Conservation (phyloP, 345 rosid genomes). For the Mangifera indica region DNA sequence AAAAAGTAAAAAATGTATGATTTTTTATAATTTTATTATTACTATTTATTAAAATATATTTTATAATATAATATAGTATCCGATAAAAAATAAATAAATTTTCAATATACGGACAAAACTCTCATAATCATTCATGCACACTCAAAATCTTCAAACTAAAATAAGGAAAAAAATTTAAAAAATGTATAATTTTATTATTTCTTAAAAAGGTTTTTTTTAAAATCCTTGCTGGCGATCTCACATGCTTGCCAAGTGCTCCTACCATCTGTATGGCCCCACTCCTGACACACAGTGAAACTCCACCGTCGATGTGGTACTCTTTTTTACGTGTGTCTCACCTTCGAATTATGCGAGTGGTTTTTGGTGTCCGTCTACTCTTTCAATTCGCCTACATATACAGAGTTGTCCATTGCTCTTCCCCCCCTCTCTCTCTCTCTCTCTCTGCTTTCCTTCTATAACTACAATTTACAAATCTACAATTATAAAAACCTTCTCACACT, state of each 20-base stretch:
- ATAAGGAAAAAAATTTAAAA: neutral
- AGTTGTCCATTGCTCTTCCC: conserved; percentile 7
- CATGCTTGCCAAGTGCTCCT: conserved; percentile 30
- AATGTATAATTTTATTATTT: neutral
- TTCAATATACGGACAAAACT: conserved; percentile 13
- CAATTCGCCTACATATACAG: conserved; percentile 40
- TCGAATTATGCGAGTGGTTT: neutral
- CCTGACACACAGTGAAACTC: neutral
- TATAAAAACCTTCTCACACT: neutral
- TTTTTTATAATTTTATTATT: no score
- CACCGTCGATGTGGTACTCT: neutral
- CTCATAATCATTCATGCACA: conserved; percentile 12
- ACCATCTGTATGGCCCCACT: conserved; percentile 31
- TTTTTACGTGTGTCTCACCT: conserved; percentile 7
- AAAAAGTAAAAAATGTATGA: no score
- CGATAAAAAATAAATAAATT: neutral
- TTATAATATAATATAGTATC: no score
- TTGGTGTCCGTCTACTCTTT: neutral
- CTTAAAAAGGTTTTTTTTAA: neutral
- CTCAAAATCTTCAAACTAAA: neutral
- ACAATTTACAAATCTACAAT: neutral
- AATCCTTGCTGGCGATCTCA: conserved; percentile 23
- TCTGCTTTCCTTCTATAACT: neutral
- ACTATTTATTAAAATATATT: no score
- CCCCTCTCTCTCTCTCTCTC: neutral